These are phyloP conservation scores for Podaxis rugospora DNA, from an alignment of 768 basidiomycete genomes.

Conservation along the genomic window DNA sequence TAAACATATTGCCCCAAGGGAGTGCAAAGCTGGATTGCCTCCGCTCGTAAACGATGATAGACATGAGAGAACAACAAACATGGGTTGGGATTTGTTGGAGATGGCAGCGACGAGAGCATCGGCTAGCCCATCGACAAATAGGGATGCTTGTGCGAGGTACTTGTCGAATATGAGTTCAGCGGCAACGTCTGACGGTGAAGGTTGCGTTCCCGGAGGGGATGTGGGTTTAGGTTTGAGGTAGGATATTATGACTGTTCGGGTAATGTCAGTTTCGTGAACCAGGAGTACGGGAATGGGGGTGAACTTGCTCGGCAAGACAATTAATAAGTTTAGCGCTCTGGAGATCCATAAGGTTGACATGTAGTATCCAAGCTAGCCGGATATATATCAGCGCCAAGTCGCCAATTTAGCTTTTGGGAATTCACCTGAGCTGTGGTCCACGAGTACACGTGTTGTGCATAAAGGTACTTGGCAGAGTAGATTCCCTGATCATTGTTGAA, in stretches of 20 bases:
- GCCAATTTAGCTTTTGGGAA: not conserved
- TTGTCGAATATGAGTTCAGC: constrained; percentile 69
- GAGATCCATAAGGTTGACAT: constrained; percentile 65
- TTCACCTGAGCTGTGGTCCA: constrained; percentile 59
- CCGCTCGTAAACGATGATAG: constrained; percentile 66
- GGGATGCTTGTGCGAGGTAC: constrained; percentile 55
- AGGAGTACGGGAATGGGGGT: not conserved
- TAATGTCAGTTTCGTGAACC: not conserved
- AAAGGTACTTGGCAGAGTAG: constrained; percentile 73
- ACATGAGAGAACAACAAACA: constrained; percentile 58
- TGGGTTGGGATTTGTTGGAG: constrained; percentile 41
- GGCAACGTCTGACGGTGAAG: constrained; percentile 42
- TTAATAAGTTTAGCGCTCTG: constrained; percentile 60
- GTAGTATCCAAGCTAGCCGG: constrained; percentile 59
- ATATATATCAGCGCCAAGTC: constrained; percentile 4
- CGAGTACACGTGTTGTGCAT: constrained; percentile 65
- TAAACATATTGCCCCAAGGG: constrained; percentile 67
- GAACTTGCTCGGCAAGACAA: constrained; percentile 63
- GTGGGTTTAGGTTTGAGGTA: constrained; percentile 52
- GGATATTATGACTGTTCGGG: constrained; percentile 47
- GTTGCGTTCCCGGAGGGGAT: constrained; percentile 18
- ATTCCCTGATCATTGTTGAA: constrained; percentile 42
- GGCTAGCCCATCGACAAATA: constrained; percentile 64
- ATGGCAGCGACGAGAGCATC: constrained; percentile 56
- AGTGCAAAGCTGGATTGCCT: constrained; percentile 63